Conservation (phyloP, 371 early-diverging fungal species). For the Mortierella sp. region DNA sequence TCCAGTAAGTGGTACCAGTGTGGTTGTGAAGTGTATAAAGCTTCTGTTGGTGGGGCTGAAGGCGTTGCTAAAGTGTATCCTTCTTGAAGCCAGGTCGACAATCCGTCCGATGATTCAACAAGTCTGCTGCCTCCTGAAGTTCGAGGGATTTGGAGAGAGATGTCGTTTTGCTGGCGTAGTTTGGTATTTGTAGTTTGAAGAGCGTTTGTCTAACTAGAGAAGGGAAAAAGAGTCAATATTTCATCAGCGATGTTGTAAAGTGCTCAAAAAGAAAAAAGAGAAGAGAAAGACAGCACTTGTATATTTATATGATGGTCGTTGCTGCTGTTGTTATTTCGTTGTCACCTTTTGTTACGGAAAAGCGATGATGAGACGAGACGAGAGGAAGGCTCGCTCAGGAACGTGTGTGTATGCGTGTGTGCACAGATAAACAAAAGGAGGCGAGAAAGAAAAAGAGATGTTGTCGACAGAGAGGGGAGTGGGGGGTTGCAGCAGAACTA, state of each 20-base stretch:
- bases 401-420: constrained; percentile 8
- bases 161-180: background rate
- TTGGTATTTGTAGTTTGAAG: background rate
- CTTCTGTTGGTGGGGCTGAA: constrained; percentile 6
- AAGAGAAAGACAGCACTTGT: too few species aligned
- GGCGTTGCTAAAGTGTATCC: constrained; percentile 4
- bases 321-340: background rate
- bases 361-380: background rate
- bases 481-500: background rate
- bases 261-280: background rate
- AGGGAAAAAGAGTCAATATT: background rate
- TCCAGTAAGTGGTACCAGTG: constrained; percentile 18
- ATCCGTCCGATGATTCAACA: background rate
- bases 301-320: background rate
- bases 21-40: background rate
- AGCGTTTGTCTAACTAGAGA: background rate
- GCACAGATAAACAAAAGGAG: constrained; percentile 9
- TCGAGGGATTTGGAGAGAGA: background rate
- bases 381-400: constrained; percentile 4
- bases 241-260: background rate
- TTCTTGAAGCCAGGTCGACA: constrained; percentile 13
- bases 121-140: background rate
- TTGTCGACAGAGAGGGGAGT: background rate
- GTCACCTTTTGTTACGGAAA: background rate
- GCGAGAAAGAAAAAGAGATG: background rate